Conservation (phyloP, 257 asterid genomes). For the Capsicum chinense region DNA sequence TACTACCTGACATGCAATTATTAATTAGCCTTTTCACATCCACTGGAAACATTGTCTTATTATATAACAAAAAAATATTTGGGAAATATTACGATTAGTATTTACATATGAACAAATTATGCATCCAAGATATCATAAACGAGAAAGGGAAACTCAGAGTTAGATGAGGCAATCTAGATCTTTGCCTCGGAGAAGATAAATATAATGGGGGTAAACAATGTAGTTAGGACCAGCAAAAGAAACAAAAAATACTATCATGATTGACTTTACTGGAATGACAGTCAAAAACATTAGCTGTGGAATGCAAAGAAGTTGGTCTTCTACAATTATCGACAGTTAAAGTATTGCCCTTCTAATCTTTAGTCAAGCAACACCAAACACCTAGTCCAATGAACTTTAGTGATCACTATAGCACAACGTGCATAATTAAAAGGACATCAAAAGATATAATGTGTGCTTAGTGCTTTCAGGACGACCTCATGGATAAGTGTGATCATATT, state of each 20-base stretch:
- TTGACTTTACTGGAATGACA: neutral
- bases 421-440: no score
- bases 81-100: neutral
- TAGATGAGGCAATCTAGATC: constrained; percentile 14
- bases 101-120: neutral
- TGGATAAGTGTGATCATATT: no score
- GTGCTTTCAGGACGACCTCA: no score
- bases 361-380: no score
- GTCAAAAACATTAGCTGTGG: neutral
- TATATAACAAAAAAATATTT: neutral
- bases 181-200: neutral
- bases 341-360: no score
- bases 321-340: neutral
- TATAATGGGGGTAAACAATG: neutral
- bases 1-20: neutral
- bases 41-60: neutral
- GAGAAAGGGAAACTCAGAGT: neutral
- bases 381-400: no score
- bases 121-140: constrained; percentile 22
- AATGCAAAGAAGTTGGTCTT: neutral
- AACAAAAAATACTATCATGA: neutral
- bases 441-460: no score
- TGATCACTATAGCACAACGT: no score
- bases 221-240: constrained; percentile 18
- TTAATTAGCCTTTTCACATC: constrained; percentile 29